Conservation (phyloP, 1,139 yeast species). For the Geotrichum bryndzae region DNA sequence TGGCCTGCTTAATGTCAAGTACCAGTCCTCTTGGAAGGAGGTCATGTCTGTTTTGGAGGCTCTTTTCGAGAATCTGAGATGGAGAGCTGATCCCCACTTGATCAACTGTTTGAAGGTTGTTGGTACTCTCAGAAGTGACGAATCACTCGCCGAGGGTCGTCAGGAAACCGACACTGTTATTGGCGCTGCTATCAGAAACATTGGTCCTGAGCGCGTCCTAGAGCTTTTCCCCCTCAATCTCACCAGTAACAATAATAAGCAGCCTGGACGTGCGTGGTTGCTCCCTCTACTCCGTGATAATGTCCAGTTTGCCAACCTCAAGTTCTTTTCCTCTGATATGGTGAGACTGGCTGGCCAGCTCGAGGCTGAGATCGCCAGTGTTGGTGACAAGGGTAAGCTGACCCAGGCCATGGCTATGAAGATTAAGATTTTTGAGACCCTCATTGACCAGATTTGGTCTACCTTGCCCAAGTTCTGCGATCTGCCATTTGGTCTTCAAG, state of each 20-base stretch:
- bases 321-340: conserved; percentile 55
- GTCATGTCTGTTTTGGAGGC: conserved; percentile 66
- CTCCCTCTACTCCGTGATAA: conserved; percentile 89
- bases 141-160: conserved; percentile 62
- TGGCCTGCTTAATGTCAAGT: conserved; percentile 65
- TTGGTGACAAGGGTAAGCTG: conserved; percentile 33
- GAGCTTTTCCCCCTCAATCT: conserved; percentile 73
- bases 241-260: conserved; percentile 39
- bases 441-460: conserved; percentile 89
- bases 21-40: conserved; percentile 70
- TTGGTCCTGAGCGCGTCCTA: conserved; percentile 84
- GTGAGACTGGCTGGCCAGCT: conserved; percentile 65
- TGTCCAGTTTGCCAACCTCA: conserved; percentile 63
- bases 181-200: conserved; percentile 65
- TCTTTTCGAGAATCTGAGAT: conserved; percentile 56
- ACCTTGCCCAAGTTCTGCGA: conserved; percentile 85
- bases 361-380: conserved; percentile 41
- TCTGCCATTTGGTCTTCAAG: conserved; percentile 66
- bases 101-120: conserved; percentile 60
- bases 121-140: conserved; percentile 84
- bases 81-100: conserved; percentile 68
- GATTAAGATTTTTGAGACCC: conserved; percentile 69
- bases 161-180: conserved; percentile 76
- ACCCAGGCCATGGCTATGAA: conserved; percentile 51
- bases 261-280: conserved; percentile 88